A percentile compares a stretch with the other conserved stretches of the same genome.
These are phyloP conservation scores for Apiotrichum gracile DNA, from an alignment of 1,284 basidiomycete genomes.

Conservation along the genomic window DNA sequence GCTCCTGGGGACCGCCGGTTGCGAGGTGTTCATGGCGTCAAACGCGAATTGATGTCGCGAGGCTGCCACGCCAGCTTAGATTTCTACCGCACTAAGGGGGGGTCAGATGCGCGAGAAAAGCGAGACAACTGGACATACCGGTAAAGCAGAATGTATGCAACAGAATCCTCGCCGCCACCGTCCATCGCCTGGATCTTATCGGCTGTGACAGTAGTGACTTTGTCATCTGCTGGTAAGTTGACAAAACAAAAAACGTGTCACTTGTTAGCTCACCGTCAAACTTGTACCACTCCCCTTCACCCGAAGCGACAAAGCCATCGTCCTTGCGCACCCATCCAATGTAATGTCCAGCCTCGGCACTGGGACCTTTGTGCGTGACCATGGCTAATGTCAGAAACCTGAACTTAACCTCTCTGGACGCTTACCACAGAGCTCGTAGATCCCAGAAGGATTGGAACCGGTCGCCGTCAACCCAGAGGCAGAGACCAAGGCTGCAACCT, in stretches of 20 bases:
- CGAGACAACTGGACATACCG: conserved; percentile 48
- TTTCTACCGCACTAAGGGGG: too few species aligned
- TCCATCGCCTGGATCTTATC: conserved; percentile 78
- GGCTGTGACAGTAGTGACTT: conserved; percentile 54
- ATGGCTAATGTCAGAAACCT: conserved; percentile 56
- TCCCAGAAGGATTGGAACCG: conserved; percentile 32
- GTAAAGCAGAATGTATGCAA: conserved; percentile 82
- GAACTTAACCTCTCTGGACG: too few species aligned
- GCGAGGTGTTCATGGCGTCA: too few species aligned
- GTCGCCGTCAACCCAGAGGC: conserved; percentile 14
- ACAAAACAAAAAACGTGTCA: neutral
- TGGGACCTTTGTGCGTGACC: conserved; percentile 93
- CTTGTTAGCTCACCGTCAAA: conserved; percentile 41
- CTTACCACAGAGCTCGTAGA: conserved; percentile 48
- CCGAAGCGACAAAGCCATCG: conserved; percentile 19
- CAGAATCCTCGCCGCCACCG: conserved; percentile 74
- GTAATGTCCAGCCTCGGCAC: conserved; percentile 86
- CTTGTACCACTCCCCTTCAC: conserved; percentile 65
- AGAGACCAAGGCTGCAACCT: conserved; percentile 26
- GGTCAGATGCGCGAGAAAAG: too few species aligned
- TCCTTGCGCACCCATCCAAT: conserved; percentile 61
- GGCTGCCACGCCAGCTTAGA: too few species aligned
- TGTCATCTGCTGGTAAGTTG: conserved; percentile 68
- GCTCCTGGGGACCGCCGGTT: neutral
- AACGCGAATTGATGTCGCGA: too few species aligned